Evolutionary conservation across 345 rosid species (phyloP).

Genomic region (Aurinia saxatilis): DNA sequence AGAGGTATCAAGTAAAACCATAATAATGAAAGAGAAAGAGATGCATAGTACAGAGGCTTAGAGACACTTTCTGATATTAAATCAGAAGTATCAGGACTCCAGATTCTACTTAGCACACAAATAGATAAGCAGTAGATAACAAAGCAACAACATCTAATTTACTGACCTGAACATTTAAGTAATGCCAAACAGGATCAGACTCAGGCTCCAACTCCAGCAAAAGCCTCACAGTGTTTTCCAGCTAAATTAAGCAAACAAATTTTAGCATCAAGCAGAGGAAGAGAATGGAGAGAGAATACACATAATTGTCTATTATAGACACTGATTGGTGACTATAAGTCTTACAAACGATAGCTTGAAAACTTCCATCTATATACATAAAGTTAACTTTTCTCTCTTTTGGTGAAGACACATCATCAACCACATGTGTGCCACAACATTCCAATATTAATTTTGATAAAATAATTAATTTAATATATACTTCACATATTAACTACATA

Average conservation of each 20-base stretch:
- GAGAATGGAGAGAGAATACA: neutral
- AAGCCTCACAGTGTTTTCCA: slow-evolving; percentile 94
- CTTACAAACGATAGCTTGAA: neutral
- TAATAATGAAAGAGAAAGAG: neutral
- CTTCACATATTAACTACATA: too few species aligned
- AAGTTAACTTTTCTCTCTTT: too few species aligned
- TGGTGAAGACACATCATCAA: too few species aligned
- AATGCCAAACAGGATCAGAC: slow-evolving; percentile 97
- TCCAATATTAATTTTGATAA: too few species aligned
- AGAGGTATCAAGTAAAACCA: too few species aligned
- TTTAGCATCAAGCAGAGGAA: slow-evolving; percentile 5
- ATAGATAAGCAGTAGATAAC: neutral
- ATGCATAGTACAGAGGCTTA: neutral
- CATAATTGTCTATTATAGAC: neutral
- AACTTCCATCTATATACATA: too few species aligned
- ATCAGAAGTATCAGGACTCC: neutral
- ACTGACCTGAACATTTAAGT: slow-evolving; percentile 86
- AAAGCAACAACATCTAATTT: neutral
- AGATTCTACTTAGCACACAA: too few species aligned
- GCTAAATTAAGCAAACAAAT: slow-evolving; percentile 37
- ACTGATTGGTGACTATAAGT: too few species aligned
- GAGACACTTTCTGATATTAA: neutral
- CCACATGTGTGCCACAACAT: too few species aligned
- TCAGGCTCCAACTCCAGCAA: slow-evolving; percentile 97
- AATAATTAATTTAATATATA: too few species aligned